These are phyloP conservation scores for Anthracocystis walkeri DNA, from an alignment of 1,284 basidiomycete species.

Conservation along the genomic window DNA sequence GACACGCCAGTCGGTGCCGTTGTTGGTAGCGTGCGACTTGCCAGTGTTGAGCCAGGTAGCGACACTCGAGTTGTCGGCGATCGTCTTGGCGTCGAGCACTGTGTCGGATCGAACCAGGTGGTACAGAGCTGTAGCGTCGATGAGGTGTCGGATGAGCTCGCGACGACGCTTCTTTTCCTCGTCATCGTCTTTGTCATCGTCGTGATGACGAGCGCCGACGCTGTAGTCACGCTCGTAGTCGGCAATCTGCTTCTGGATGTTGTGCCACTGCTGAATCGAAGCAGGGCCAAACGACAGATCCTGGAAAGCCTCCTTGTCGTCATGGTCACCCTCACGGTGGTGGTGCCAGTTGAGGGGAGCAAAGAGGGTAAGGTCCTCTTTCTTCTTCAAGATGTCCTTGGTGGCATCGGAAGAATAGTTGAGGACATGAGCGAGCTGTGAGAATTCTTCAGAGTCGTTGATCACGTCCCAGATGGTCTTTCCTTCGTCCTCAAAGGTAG, in stretches of 20 bases:
- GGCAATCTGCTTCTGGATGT: slow-evolving; percentile 41
- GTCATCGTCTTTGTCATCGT: slow-evolving; percentile 63
- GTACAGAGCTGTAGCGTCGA: slow-evolving; percentile 76
- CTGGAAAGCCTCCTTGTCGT: slow-evolving; percentile 23
- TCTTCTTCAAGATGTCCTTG: slow-evolving; percentile 54
- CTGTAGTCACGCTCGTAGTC: slow-evolving; percentile 30
- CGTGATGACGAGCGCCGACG: slow-evolving; percentile 7
- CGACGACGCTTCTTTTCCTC: slow-evolving; percentile 74
- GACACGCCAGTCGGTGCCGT: slow-evolving; percentile 75
- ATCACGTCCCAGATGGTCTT: slow-evolving; percentile 59
- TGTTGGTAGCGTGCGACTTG: slow-evolving; percentile 59
- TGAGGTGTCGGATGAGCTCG: slow-evolving; percentile 72
- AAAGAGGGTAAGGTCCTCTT: slow-evolving; percentile 52
- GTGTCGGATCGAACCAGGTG: slow-evolving; percentile 74
- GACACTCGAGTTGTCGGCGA: slow-evolving; percentile 76
- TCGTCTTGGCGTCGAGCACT: slow-evolving; percentile 70
- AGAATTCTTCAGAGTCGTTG: slow-evolving; percentile 46
- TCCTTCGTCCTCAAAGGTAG: slow-evolving; percentile 18
- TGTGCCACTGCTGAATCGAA: slow-evolving; percentile 39
- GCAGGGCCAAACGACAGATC: slow-evolving; percentile 30
- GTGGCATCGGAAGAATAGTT: slow-evolving; percentile 58
- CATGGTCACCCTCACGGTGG: slow-evolving; percentile 27
- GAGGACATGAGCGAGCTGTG: slow-evolving; percentile 55
- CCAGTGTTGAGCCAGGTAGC: slow-evolving; percentile 73
- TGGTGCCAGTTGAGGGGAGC: slow-evolving; percentile 62